Evolutionary conservation across 2,329 filamentous ascomycete genomes (phyloP).

Genomic region (Trichothecium sympodiale): DNA sequence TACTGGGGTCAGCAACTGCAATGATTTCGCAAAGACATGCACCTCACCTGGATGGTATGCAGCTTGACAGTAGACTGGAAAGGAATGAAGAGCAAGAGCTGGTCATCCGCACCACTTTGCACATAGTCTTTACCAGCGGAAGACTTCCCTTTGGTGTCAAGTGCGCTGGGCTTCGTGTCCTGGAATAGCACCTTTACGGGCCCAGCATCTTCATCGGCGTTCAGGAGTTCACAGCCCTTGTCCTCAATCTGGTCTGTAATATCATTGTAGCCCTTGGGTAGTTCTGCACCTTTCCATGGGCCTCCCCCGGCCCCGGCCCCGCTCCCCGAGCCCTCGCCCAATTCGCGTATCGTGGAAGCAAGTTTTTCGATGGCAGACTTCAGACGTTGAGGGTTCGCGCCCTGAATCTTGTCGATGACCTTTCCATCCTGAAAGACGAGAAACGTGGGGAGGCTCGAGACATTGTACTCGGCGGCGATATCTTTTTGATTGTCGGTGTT

Average conservation of each 20-base stretch:
- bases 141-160: constrained; percentile 43
- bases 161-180: constrained; percentile 50
- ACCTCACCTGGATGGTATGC: constrained; percentile 59
- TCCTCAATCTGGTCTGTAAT: constrained; percentile 74
- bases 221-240: constrained; percentile 74
- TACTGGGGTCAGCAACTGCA: constrained; percentile 27
- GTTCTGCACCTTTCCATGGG: constrained; percentile 61
- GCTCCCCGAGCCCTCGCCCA: constrained; percentile 29
- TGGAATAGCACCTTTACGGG: constrained; percentile 65
- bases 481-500: constrained; percentile 69
- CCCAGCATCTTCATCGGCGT: constrained; percentile 69
- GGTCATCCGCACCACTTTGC: constrained; percentile 93
- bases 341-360: constrained; percentile 51
- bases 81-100: constrained; percentile 84
- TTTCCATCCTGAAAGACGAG: constrained; percentile 70
- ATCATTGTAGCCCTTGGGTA: constrained; percentile 74
- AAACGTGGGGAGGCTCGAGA: constrained; percentile 82
- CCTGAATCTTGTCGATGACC: constrained; percentile 57
- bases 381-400: constrained; percentile 62
- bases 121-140: constrained; percentile 61
- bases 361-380: constrained; percentile 62
- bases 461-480: constrained; percentile 60
- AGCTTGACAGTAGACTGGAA: constrained; percentile 84
- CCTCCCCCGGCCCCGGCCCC: constrained; percentile 26
- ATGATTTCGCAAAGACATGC: background rate